Evolutionary conservation across 1,284 basidiomycete species (phyloP), one percentile per base, ranked within the genome.

Genomic region (Filobasidium uniguttulatum): DNA sequence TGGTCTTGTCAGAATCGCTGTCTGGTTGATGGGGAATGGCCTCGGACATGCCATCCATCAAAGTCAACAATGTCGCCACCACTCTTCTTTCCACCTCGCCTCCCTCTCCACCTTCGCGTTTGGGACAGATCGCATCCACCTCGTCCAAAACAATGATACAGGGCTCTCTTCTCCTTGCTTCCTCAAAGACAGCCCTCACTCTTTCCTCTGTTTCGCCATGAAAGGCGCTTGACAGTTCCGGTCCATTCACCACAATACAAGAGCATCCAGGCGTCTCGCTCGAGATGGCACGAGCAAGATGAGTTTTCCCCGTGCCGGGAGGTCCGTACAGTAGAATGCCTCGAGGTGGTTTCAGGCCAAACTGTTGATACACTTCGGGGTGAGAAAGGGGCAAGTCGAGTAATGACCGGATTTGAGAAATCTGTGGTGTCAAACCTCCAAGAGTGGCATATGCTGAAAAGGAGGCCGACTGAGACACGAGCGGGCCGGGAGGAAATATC

Each of bases 101-200:
- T 1, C 86, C 85, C 31, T 72, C 71, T 1, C 83, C 79, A 4
- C 88, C 88, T 61, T 96, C 91, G 40, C 94, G 73, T 48, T 80
- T 75, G 0, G 94, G 94, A 52, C 87, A 93, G 19, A 98, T 70
- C 0, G 91, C 91, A 60, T 99, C 94, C 2, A 99, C 82, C 71
- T 99, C 94, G 62, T 98, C 94, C 37, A 99, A 74, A 26, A 99
- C 83, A 46, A 98, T 79, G 56, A 99, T 88, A 59, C 85, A 90
- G 0, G 93, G 91, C 55, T 81, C 83, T 58, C 82, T 79, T 31
- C 75, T 72, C 46, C 80, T 77, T 0, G 94, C 94, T 59, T 89
- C 81, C 23, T 76, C 77, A 65, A 98, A 99, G 0, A 98, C 82
- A 20, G 83, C 82, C 17, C 93, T 80, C 17, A 99, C 74, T 54